phyloP scores from a whole-genome alignment of 2,329 filamentous ascomycete genomes.

The Cordyceps sp. region DNA sequence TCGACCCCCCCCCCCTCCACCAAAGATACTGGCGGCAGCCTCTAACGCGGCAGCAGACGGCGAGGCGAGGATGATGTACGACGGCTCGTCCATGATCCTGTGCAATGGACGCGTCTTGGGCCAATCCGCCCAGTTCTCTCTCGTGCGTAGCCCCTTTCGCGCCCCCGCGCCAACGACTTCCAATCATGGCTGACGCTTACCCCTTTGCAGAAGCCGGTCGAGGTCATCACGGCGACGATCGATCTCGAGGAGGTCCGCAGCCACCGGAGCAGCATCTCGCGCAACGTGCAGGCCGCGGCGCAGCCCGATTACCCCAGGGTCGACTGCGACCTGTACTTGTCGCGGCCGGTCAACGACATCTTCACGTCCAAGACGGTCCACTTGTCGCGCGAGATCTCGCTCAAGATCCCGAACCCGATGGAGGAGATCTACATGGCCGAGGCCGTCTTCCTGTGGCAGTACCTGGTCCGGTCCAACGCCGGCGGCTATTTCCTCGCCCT shows the following conservation, averaged over 20 bases:
- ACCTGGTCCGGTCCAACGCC: slow-evolving; percentile 29
- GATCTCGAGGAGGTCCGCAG: slow-evolving; percentile 54
- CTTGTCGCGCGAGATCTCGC: slow-evolving; percentile 3
- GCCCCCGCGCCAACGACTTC: no score
- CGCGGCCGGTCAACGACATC: slow-evolving; percentile 9
- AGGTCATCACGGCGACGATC: slow-evolving; percentile 48
- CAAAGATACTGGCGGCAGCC: no score
- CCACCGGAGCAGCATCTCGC: slow-evolving; percentile 19
- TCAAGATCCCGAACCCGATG: slow-evolving; percentile 12
- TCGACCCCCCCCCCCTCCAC: no score
- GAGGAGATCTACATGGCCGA: slow-evolving; percentile 15
- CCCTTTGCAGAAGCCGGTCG: no score
- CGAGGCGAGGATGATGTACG: slow-evolving; percentile 1
- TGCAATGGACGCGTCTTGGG: slow-evolving; percentile 46
- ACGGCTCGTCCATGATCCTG: slow-evolving; percentile 35
- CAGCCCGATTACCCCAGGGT: slow-evolving; percentile 13
- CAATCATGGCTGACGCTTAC: no score
- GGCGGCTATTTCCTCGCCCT: slow-evolving; percentile 37
- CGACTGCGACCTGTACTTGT: slow-evolving; percentile 9
- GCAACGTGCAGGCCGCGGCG: slow-evolving; percentile 39
- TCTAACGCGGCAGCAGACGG: slow-evolving; percentile 17
- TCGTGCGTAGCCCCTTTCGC: no score
- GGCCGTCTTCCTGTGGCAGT: slow-evolving; percentile 32
- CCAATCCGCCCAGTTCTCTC: slow-evolving; percentile 45
- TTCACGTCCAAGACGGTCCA: slow-evolving; percentile 11